Percentiles rank a stretch among this genome's conserved stretches.
Conservation (phyloP, 1,284 basidiomycete species). For the Fomitiporia mediterranea region DNA sequence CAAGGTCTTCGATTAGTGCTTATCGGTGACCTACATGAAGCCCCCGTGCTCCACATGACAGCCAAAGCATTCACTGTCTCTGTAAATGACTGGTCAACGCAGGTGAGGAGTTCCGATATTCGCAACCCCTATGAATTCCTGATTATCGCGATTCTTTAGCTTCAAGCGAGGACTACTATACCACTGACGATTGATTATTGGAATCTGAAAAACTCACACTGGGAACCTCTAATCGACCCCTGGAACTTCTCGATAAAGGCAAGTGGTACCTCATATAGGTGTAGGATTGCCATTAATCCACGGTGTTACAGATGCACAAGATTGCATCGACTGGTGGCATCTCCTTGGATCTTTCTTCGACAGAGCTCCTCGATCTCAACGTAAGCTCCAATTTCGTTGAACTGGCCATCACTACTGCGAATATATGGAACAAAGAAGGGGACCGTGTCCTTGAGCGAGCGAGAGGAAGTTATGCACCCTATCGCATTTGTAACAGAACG, state of each 20-base stretch:
- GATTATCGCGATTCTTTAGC: conserved; percentile 38
- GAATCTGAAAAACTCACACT: conserved; percentile 97
- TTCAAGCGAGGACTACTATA: conserved; percentile 78
- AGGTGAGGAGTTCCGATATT: conserved; percentile 44
- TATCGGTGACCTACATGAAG: conserved; percentile 93
- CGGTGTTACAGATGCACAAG: conserved; percentile 45
- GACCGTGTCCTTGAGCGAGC: conserved; percentile 67
- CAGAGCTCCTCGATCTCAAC: conserved; percentile 88
- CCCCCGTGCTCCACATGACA: conserved; percentile 89
- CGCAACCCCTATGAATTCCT: background rate
- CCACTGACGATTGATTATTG: conserved; percentile 89
- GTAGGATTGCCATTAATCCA: no score
- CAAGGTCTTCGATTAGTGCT: conserved; percentile 92
- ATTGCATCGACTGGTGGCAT: conserved; percentile 50
- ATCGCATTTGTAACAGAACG: conserved; percentile 88
- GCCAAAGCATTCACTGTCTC: conserved; percentile 82
- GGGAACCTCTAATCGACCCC: conserved; percentile 99
- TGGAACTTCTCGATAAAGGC: conserved; percentile 87
- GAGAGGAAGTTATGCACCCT: conserved; percentile 88
- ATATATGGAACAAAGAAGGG: conserved; percentile 71
- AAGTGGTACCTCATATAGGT: no score
- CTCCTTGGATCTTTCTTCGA: conserved; percentile 65
- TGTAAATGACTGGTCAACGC: conserved; percentile 91
- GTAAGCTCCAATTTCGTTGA: conserved; percentile 91
- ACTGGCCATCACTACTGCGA: conserved; percentile 72